These are phyloP conservation scores for Apiotrichum porosum DNA, from an alignment of 1,284 basidiomycete genomes.

Conservation along the genomic window DNA sequence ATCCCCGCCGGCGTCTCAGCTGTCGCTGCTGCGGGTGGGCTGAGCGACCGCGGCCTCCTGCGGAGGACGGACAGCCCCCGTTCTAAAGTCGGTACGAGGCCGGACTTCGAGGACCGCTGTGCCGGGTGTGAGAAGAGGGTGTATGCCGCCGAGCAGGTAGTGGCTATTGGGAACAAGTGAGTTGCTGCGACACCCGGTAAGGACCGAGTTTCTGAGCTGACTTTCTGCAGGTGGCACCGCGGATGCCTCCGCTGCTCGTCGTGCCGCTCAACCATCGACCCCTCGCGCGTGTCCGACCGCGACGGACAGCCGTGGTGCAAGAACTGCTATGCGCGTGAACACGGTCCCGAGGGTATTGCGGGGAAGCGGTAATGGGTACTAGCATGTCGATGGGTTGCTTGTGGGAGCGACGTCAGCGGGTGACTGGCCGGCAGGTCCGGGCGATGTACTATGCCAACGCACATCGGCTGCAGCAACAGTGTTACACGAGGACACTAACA, in stretches of 20 bases:
- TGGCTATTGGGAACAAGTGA: slow-evolving; percentile 19
- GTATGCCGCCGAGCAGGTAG: slow-evolving; percentile 46
- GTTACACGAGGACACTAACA: too few species aligned
- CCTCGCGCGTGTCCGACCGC: slow-evolving; percentile 57
- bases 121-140: slow-evolving; percentile 45
- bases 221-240: slow-evolving; percentile 45
- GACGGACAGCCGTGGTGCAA: slow-evolving; percentile 43
- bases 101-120: slow-evolving; percentile 35
- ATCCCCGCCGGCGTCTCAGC: slow-evolving; percentile 7
- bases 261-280: slow-evolving; percentile 41
- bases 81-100: slow-evolving; percentile 36
- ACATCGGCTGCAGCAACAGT: too few species aligned
- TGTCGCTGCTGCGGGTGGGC: not conserved
- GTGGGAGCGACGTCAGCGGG: too few species aligned
- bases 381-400: too few species aligned
- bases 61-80: slow-evolving; percentile 10
- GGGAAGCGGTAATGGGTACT: slow-evolving; percentile 36
- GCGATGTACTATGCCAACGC: too few species aligned
- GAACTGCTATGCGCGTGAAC: slow-evolving; percentile 45
- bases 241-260: slow-evolving; percentile 40
- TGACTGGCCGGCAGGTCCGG: too few species aligned
- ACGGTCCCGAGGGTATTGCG: slow-evolving; percentile 40
- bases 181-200: too few species aligned
- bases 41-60: slow-evolving; percentile 4
- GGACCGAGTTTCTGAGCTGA: too few species aligned